These are phyloP conservation scores for Venturia nashicola DNA, from an alignment of 2,329 filamentous ascomycete genomes.

Conservation along the genomic window DNA sequence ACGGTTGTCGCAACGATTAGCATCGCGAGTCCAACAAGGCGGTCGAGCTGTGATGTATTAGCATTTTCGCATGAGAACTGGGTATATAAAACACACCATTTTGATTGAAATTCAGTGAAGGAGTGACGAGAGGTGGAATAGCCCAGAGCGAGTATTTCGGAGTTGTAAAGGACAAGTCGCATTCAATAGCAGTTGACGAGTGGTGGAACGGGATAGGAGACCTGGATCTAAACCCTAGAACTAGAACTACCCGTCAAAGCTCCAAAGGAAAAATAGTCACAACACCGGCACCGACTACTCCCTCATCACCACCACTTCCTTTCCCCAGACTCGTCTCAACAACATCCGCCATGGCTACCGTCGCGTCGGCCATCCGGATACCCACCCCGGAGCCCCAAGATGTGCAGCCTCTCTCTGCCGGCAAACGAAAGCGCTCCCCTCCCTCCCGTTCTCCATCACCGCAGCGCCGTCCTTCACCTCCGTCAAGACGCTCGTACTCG, in stretches of 20 bases:
- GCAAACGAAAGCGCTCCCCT: conserved; percentile 20
- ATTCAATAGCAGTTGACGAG: not conserved
- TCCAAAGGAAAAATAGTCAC: not conserved
- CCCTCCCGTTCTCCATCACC: conserved; percentile 15
- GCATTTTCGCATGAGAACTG: not conserved
- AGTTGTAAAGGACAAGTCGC: not conserved
- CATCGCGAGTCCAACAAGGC: conserved; percentile 66
- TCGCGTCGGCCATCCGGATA: conserved; percentile 9
- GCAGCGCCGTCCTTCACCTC: conserved; percentile 20
- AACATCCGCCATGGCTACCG: conserved; percentile 5
- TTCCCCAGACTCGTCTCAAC: not conserved
- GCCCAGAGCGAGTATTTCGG: not conserved
- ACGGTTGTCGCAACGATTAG: conserved; percentile 60
- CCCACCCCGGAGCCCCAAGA: conserved; percentile 10
- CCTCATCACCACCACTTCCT: not conserved
- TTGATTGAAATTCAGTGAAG: conserved; percentile 1
- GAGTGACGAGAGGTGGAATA: conserved; percentile 6
- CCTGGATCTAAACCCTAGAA: not conserved
- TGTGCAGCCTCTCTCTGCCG: not conserved
- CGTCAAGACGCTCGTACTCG: conserved; percentile 19
- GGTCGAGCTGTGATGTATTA: conserved; percentile 60
- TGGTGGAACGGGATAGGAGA: not conserved
- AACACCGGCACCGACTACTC: not conserved
- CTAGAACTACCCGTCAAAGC: not conserved
- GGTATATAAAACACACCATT: not conserved